Percentiles rank a stretch among this genome's conserved stretches.
Evolutionary conservation across 108 stramenopile species (phyloP).

Genomic region (Skeletonema menzelii): DNA sequence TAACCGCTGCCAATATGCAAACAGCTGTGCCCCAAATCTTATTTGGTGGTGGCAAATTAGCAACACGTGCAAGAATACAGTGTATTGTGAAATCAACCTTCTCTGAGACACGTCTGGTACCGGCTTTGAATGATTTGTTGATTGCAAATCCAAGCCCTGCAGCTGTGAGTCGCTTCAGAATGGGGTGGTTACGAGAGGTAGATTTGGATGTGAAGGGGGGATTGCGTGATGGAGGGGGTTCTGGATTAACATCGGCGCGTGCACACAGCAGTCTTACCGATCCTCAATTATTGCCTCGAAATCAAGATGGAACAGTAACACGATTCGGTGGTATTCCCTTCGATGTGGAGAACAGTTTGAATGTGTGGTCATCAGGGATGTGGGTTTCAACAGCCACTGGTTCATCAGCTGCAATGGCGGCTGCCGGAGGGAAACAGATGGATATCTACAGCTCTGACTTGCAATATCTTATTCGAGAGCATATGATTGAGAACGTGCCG

Average conservation of each 20-base stretch:
- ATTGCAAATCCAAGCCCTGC: constrained; percentile 95
- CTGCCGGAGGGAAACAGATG: constrained; percentile 89
- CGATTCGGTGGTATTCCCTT: constrained; percentile 76
- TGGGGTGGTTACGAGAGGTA: constrained; percentile 69
- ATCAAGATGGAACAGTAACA: constrained; percentile 69
- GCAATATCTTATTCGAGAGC: constrained; percentile 95
- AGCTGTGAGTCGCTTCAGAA: constrained; percentile 89
- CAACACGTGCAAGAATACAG: constrained; percentile 79
- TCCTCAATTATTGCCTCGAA: constrained; percentile 33
- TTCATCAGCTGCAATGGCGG: constrained; percentile 90
- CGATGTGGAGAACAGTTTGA: constrained; percentile 72
- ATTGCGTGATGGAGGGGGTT: constrained; percentile 12
- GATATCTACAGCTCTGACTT: constrained; percentile 61
- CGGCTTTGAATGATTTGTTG: constrained; percentile 94
- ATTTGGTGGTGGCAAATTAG: constrained; percentile 61
- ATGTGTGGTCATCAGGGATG: constrained; percentile 91
- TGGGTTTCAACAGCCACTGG: constrained; percentile 88
- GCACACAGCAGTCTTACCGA: constrained; percentile 24
- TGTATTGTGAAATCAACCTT: constrained; percentile 90
- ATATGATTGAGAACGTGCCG: constrained; percentile 78
- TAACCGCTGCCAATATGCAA: constrained; percentile 76
- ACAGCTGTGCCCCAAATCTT: constrained; percentile 76
- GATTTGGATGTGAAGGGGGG: constrained; percentile 17
- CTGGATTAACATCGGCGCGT: constrained; percentile 4
- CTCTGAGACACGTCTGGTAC: constrained; percentile 92